Conservation (phyloP, 768 basidiomycete genomes). For the Auriscalpium vulgare region DNA sequence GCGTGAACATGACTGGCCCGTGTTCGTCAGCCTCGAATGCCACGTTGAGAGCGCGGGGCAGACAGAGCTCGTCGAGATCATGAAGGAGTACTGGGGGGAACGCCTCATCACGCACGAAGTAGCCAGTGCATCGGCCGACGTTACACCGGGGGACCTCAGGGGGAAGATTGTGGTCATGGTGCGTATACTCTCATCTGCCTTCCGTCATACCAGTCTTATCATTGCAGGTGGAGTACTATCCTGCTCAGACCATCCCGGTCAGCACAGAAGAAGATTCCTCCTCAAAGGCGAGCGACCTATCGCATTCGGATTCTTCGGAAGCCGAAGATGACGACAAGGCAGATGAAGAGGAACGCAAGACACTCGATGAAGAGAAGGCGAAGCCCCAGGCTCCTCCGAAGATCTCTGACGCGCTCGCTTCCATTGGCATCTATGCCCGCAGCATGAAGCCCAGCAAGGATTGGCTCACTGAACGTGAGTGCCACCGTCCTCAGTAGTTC, state of each 20-base stretch:
- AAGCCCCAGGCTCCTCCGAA: conserved; percentile 12
- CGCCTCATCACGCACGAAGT: conserved; percentile 38
- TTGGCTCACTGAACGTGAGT: conserved; percentile 35
- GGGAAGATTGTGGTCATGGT: conserved; percentile 58
- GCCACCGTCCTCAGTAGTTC: neutral
- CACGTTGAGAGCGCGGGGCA: conserved; percentile 47
- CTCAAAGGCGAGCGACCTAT: conserved; percentile 1
- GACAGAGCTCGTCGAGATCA: conserved; percentile 42
- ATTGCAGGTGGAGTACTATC: conserved; percentile 15
- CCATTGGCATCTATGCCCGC: conserved; percentile 50
- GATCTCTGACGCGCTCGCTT: conserved; percentile 46
- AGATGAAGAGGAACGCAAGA: conserved; percentile 19
- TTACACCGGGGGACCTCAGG: conserved; percentile 39
- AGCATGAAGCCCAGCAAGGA: conserved; percentile 52
- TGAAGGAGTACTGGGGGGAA: conserved; percentile 43
- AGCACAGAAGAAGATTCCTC: neutral
- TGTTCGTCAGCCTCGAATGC: conserved; percentile 55
- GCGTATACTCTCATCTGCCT: conserved; percentile 1
- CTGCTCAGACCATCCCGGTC: neutral
- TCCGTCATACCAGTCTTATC: neutral
- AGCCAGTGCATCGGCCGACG: conserved; percentile 27
- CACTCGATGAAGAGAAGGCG: conserved; percentile 8
- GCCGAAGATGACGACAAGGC: neutral
- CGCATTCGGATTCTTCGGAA: neutral
- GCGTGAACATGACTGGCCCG: conserved; percentile 40